Evolutionary conservation across 805 yeast genomes (phyloP).

Genomic region (Zygosaccharomyces bisporus): DNA sequence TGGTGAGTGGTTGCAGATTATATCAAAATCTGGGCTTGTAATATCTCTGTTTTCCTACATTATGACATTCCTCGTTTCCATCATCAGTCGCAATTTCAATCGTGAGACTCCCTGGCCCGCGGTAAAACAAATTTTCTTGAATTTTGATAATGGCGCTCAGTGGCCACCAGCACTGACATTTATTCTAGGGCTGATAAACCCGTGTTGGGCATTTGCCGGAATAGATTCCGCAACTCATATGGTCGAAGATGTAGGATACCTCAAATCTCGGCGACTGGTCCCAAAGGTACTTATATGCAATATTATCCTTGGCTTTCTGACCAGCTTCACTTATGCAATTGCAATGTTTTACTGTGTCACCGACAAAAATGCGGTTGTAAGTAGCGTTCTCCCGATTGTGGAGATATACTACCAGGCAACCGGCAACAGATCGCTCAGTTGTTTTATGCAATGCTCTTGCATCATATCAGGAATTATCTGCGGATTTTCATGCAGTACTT

Average conservation of each 20-base stretch:
- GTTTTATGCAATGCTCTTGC: constrained; percentile 47
- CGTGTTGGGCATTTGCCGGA: constrained; percentile 67
- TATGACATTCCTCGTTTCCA: constrained; percentile 49
- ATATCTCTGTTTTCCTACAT: constrained; percentile 50
- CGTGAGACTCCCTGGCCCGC: constrained; percentile 38
- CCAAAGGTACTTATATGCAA: constrained; percentile 62
- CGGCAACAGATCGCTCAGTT: constrained; percentile 50
- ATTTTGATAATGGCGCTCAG: constrained; percentile 59
- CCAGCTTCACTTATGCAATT: constrained; percentile 45
- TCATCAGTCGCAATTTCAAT: constrained; percentile 50
- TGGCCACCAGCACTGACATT: constrained; percentile 54
- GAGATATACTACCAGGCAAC: constrained; percentile 61
- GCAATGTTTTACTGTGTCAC: constrained; percentile 58
- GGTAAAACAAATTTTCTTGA: constrained; percentile 51
- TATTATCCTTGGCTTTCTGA: constrained; percentile 61
- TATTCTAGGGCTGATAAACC: constrained; percentile 66
- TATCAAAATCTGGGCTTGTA: constrained; percentile 49
- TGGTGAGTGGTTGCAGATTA: constrained; percentile 48
- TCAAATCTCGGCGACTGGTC: constrained; percentile 39
- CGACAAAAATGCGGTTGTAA: constrained; percentile 47
- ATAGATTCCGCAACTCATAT: constrained; percentile 69
- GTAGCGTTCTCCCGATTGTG: constrained; percentile 53
- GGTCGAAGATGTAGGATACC: constrained; percentile 51
- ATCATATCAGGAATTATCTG: constrained; percentile 55
- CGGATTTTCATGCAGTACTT: constrained; percentile 58